Percentiles rank a stretch among this genome's conserved stretches.
Evolutionary conservation across 306 rosid species (phyloP).

Genomic region (Acacia confusa): DNA sequence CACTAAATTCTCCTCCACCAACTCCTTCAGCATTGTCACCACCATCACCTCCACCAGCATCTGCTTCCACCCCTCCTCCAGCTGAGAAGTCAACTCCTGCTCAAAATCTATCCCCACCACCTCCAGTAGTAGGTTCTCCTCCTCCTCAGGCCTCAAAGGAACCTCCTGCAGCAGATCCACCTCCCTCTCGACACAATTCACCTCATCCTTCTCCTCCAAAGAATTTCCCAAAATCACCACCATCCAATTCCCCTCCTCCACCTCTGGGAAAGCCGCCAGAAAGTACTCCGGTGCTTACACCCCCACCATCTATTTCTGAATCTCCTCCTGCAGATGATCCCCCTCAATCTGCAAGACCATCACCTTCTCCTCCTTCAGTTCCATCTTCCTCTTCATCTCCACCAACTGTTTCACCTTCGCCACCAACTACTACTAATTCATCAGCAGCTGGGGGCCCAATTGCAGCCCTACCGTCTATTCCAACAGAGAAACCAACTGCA

Average conservation of each 20-base stretch:
- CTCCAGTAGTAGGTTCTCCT: conserved; percentile 45
- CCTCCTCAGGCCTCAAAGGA: conserved; percentile 55
- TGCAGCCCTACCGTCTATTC: conserved; percentile 43
- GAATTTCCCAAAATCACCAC: conserved; percentile 49
- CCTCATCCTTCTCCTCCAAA: conserved; percentile 45
- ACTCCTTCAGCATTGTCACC: conserved; percentile 41
- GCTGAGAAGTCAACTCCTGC: conserved; percentile 45
- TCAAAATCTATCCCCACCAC: conserved; percentile 53
- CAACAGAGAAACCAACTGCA: conserved; percentile 70
- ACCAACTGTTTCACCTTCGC: conserved; percentile 37
- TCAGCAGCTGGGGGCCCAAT: conserved; percentile 33
- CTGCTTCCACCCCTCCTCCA: conserved; percentile 46
- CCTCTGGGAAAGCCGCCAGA: conserved; percentile 46
- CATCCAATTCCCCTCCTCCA: conserved; percentile 53
- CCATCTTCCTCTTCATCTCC: conserved; percentile 65
- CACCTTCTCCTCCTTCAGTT: conserved; percentile 61
- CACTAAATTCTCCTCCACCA: conserved; percentile 44
- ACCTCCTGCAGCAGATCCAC: conserved; percentile 52
- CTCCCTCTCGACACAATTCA: conserved; percentile 43
- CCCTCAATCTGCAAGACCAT: conserved; percentile 48
- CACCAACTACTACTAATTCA: conserved; percentile 45
- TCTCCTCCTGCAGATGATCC: conserved; percentile 36
- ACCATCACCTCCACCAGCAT: conserved; percentile 26
- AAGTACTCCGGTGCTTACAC: conserved; percentile 41
- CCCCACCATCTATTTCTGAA: conserved; percentile 57